phyloP scores from a whole-genome alignment of 2,329 filamentous ascomycete species.

The Cordyceps sp. region DNA sequence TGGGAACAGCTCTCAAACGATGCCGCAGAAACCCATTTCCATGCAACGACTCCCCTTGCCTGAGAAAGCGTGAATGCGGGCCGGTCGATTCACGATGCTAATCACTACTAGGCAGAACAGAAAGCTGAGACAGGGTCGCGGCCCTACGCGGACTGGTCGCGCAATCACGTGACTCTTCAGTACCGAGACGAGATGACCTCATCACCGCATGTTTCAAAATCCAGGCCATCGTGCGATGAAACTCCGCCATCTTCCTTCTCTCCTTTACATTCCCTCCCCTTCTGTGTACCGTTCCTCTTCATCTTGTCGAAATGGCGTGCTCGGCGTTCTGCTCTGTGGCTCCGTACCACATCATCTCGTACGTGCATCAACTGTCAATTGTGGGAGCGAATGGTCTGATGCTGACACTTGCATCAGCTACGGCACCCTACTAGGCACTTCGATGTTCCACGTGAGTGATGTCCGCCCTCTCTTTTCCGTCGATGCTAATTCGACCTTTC shows the following conservation, averaged over 20 bases:
- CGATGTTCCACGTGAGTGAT: constrained; percentile 66
- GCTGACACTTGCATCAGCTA: constrained; percentile 38
- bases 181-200: too few relatives aligned
- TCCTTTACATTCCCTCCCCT: too few relatives aligned
- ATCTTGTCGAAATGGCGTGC: constrained; percentile 23
- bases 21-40: too few relatives aligned
- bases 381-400: not conserved
- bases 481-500: not conserved
- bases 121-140: too few relatives aligned
- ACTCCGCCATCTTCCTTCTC: not conserved
- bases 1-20: too few relatives aligned
- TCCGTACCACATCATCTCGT: constrained; percentile 66
- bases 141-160: constrained; percentile 13
- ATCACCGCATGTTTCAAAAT: not conserved
- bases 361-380: constrained; percentile 9
- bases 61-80: too few relatives aligned
- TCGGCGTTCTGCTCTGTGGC: constrained; percentile 45
- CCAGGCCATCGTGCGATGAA: not conserved
- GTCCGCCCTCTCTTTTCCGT: not conserved
- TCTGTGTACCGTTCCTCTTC: too few relatives aligned
- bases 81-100: too few relatives aligned
- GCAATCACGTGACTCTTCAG: constrained; percentile 17
- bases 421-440: constrained; percentile 71
- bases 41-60: too few relatives aligned
- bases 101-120: too few relatives aligned